A percentile compares a stretch with the other conserved stretches of the same genome.
Conservation (phyloP, 129 eudicot genomes). For the Escallonia herrerae region DNA sequence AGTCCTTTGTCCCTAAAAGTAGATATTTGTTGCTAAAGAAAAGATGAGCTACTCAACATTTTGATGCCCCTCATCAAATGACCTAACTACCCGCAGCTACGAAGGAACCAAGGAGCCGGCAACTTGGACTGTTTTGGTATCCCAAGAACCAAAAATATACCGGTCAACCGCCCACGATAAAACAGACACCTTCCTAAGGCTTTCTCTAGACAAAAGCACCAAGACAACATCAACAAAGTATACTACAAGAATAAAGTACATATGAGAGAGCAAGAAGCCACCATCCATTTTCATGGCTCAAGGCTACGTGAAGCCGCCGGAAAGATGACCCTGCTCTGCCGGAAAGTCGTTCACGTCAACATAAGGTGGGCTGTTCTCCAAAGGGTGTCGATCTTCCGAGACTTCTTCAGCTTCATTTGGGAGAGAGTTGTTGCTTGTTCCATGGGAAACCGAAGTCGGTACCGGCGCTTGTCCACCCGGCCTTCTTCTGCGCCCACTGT, state of each 20-base stretch:
- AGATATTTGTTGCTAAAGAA: too few relatives aligned
- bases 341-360: conserved; percentile 46
- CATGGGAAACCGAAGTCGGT: conserved; percentile 34
- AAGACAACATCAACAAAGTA: neutral
- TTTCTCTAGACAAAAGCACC: neutral
- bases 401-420: conserved; percentile 52
- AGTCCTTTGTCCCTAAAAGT: too few relatives aligned
- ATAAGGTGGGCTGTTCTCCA: conserved; percentile 43
- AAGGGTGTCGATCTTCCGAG: conserved; percentile 33
- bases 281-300: conserved; percentile 33
- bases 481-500: conserved; percentile 18
- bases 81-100: neutral
- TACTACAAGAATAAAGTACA: neutral
- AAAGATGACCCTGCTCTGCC: conserved; percentile 58
- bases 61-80: neutral
- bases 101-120: conserved; percentile 49
- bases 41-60: too few relatives aligned
- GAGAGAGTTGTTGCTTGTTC: conserved; percentile 55
- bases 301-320: conserved; percentile 47
- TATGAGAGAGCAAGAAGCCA: conserved; percentile 36
- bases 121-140: conserved; percentile 23
- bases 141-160: conserved; percentile 7
- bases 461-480: conserved; percentile 45
- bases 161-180: conserved; percentile 43
- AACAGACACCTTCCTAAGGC: conserved; percentile 5